A percentile compares a stretch with the other conserved stretches of the same genome.
Evolutionary conservation across 1,284 basidiomycete genomes (phyloP).

Genomic region (Leccinum subfulvum): DNA sequence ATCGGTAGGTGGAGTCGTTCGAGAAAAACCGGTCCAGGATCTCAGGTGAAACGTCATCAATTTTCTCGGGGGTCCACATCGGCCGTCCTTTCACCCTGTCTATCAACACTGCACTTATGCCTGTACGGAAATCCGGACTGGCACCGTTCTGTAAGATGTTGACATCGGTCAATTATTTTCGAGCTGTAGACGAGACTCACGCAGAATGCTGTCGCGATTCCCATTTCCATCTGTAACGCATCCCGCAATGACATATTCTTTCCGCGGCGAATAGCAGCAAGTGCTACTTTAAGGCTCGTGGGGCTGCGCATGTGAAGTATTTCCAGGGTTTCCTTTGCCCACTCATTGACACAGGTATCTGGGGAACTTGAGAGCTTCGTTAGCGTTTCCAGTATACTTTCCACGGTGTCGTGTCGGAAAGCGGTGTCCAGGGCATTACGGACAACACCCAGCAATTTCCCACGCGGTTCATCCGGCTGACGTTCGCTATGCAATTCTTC

Average conservation of each 20-base stretch:
- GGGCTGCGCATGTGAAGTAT: conserved; percentile 76
- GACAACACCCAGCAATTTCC: conserved; percentile 59
- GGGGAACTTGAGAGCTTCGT: conserved; percentile 44
- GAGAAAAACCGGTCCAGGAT: conserved; percentile 64
- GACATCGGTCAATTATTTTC: conserved; percentile 14
- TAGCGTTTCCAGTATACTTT: conserved; percentile 68
- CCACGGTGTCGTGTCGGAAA: conserved; percentile 70
- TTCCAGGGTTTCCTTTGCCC: conserved; percentile 73
- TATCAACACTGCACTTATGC: conserved; percentile 74
- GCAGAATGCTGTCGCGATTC: conserved; percentile 78
- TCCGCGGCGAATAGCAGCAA: conserved; percentile 75
- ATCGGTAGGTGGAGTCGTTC: conserved; percentile 45
- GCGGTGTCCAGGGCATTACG: conserved; percentile 77
- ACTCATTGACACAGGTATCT: conserved; percentile 52
- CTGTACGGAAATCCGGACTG: conserved; percentile 79
- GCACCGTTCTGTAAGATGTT: conserved; percentile 56
- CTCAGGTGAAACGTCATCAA: conserved; percentile 57
- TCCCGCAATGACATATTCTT: conserved; percentile 60
- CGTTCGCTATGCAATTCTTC: conserved; percentile 67
- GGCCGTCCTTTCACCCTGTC: conserved; percentile 56
- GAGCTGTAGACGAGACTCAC: conserved; percentile 45
- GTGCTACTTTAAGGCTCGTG: conserved; percentile 85
- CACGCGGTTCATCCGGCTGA: conserved; percentile 53
- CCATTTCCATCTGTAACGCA: conserved; percentile 78
- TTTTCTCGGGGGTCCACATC: conserved; percentile 62